phyloP scores from a whole-genome alignment of 2,329 filamentous ascomycete species.

The Aspergillus fumigatiaffinis region DNA sequence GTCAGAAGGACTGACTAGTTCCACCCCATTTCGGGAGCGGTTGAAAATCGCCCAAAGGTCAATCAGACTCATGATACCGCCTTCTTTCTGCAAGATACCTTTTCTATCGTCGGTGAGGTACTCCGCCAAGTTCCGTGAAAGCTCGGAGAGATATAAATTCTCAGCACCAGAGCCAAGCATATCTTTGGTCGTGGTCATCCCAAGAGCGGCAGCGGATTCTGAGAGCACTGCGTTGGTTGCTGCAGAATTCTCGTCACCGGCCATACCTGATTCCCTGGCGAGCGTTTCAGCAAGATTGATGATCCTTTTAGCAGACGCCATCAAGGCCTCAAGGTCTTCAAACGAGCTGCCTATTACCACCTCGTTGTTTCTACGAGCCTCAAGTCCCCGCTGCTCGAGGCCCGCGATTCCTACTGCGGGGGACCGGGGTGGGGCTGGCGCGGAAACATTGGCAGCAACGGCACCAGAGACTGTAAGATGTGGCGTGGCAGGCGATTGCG shows the following conservation, averaged over 20 bases:
- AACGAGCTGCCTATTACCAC: constrained; percentile 89
- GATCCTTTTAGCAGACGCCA: constrained; percentile 96
- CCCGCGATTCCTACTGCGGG: constrained; percentile 86
- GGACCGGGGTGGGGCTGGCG: constrained; percentile 26
- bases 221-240: constrained; percentile 73
- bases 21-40: constrained; percentile 83
- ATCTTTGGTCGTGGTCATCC: constrained; percentile 90
- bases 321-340: constrained; percentile 91
- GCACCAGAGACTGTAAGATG: constrained; percentile 22
- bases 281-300: constrained; percentile 89
- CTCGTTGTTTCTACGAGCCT: constrained; percentile 88
- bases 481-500: constrained; percentile 29
- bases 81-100: constrained; percentile 72
- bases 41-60: constrained; percentile 96
- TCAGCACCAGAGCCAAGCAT: constrained; percentile 80
- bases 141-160: constrained; percentile 82
- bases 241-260: constrained; percentile 55
- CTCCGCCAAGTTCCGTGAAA: constrained; percentile 80
- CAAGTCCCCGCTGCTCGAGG: constrained; percentile 77
- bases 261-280: constrained; percentile 61
- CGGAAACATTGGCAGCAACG: constrained; percentile 18
- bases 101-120: constrained; percentile 82
- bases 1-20: constrained; percentile 85
- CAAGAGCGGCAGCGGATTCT: constrained; percentile 77
- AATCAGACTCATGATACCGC: constrained; percentile 83